Conservation (phyloP, 2,329 filamentous ascomycete species). For the Claviceps maximensis region DNA sequence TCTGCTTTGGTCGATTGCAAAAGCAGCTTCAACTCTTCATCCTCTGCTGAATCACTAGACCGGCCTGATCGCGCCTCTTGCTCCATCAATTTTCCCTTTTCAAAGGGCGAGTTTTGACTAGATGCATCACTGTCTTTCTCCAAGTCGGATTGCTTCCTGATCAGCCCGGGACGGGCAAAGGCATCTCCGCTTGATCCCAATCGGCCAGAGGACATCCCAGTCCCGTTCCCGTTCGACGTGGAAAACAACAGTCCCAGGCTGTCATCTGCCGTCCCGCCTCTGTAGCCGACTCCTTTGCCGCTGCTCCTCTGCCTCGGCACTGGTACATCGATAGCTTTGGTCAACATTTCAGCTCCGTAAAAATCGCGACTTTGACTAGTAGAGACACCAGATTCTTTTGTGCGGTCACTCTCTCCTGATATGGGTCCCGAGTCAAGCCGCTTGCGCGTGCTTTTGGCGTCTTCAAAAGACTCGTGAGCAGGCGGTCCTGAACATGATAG, state of each 20-base stretch:
- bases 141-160: constrained; percentile 15
- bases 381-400: constrained; percentile 33
- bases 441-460: constrained; percentile 22
- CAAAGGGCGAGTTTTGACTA: constrained; percentile 25
- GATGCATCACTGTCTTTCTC: constrained; percentile 16
- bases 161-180: constrained; percentile 16
- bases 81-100: constrained; percentile 1
- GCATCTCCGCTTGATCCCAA: constrained; percentile 8
- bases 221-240: constrained; percentile 36
- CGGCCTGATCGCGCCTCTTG: constrained; percentile 4
- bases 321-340: constrained; percentile 40
- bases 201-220: constrained; percentile 13
- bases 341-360: constrained; percentile 44
- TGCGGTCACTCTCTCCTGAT: constrained; percentile 30
- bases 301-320: constrained; percentile 25
- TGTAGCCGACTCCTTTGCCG: constrained; percentile 16
- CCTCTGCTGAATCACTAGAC: constrained; percentile 20
- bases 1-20: constrained; percentile 33
- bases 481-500: constrained; percentile 37
- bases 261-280: constrained; percentile 26
- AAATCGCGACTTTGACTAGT: constrained; percentile 53
- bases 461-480: constrained; percentile 21
- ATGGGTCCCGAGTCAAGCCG: constrained; percentile 37
- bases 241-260: constrained; percentile 47
- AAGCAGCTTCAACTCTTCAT: constrained; percentile 27